Evolutionary conservation across 73 alveolate species (phyloP).

Genomic region (Urostyla sp.): DNA sequence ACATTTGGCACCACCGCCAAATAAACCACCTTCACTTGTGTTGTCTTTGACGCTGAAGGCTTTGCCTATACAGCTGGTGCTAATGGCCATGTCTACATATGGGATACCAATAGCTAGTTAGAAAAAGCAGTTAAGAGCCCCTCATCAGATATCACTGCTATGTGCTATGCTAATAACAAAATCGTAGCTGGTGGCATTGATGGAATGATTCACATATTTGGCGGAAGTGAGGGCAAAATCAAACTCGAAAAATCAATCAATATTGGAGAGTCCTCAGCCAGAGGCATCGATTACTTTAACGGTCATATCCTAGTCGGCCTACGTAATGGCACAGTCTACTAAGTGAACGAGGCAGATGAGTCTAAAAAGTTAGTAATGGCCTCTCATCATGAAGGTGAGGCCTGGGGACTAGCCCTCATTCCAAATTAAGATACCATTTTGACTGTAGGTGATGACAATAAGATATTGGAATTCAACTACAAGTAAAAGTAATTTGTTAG

Average conservation of each 20-base stretch:
- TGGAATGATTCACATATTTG: conserved; percentile 53
- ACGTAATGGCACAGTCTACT: conserved; percentile 76
- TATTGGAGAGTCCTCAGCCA: conserved; percentile 52
- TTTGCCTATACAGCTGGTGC: conserved; percentile 83
- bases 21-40: conserved; percentile 73
- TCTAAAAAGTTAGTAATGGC: conserved; percentile 69
- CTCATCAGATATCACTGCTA: conserved; percentile 59
- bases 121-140: conserved; percentile 62
- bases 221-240: conserved; percentile 17
- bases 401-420: conserved; percentile 90
- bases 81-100: conserved; percentile 73
- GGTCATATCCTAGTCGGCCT: conserved; percentile 85
- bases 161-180: conserved; percentile 37
- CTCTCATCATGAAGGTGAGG: conserved; percentile 91
- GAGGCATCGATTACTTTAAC: conserved; percentile 84
- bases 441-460: conserved; percentile 94
- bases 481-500: conserved; percentile 46
- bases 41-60: conserved; percentile 77
- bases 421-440: conserved; percentile 66
- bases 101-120: conserved; percentile 53
- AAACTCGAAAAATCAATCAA: conserved; percentile 15
- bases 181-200: conserved; percentile 77
- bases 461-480: conserved; percentile 64
- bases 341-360: conserved; percentile 53
- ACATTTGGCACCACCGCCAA: conserved; percentile 40